These are phyloP conservation scores for Russula compacta DNA, from an alignment of 768 basidiomycete genomes.

Conservation along the genomic window DNA sequence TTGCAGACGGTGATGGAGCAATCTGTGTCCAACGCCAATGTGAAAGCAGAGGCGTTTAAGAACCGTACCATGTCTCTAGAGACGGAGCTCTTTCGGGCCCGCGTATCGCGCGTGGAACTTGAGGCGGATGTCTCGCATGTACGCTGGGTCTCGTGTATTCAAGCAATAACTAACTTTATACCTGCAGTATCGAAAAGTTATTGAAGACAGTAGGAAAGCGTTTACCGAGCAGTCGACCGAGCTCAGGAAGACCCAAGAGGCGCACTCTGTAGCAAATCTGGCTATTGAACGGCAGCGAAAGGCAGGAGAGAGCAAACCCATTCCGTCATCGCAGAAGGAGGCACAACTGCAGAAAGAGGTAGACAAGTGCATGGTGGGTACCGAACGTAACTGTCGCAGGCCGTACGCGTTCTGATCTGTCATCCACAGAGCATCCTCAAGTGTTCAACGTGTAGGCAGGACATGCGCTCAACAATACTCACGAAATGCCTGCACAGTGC, in stretches of 20 bases:
- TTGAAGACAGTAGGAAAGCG: constrained; percentile 6
- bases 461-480: constrained; percentile 71
- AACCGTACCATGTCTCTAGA: neutral
- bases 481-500: constrained; percentile 89
- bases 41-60: constrained; percentile 4
- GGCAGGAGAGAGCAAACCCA: constrained; percentile 31
- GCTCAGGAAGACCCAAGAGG: neutral
- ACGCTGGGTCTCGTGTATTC: neutral
- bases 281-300: constrained; percentile 30
- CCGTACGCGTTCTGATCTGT: neutral
- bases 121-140: constrained; percentile 2
- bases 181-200: neutral
- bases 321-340: constrained; percentile 25
- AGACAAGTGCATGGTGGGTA: constrained; percentile 51
- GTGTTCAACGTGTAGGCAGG: constrained; percentile 78
- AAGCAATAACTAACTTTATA: neutral
- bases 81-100: neutral
- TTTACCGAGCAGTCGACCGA: neutral
- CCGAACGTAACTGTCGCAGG: neutral
- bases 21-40: neutral
- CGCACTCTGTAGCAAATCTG: constrained; percentile 1
- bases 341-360: constrained; percentile 39
- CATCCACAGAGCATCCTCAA: constrained; percentile 60
- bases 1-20: constrained; percentile 15
- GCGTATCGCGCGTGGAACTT: constrained; percentile 1